Conservation (phyloP, 202 grass and related monocot species). For the Zizania palustris region DNA sequence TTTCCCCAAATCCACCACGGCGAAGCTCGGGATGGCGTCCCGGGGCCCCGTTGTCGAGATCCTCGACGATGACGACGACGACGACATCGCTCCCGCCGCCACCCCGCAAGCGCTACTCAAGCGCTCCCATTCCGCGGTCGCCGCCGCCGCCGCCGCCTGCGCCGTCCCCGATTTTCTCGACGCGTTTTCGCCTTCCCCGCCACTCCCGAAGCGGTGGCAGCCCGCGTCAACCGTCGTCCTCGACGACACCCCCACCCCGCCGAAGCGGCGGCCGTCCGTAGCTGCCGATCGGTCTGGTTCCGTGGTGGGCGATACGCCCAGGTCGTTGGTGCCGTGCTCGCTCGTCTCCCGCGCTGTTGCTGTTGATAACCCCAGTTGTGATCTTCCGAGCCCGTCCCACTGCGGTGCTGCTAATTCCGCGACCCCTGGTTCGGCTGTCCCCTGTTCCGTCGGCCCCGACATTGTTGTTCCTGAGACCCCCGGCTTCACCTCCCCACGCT, state of each 20-base stretch:
- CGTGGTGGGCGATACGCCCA: slow-evolving; percentile 39
- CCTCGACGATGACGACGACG: slow-evolving; percentile 30
- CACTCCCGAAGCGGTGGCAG: slow-evolving; percentile 23
- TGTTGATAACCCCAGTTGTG: background rate
- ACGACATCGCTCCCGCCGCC: background rate
- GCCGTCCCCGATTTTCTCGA: slow-evolving; percentile 35
- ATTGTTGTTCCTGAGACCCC: slow-evolving; percentile 13
- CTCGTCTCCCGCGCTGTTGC: background rate
- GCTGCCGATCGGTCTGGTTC: background rate
- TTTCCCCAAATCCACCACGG: background rate
- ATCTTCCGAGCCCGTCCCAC: slow-evolving; percentile 9
- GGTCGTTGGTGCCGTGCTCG: slow-evolving; percentile 38
- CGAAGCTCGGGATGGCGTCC: slow-evolving; percentile 29
- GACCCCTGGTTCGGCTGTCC: slow-evolving; percentile 1
- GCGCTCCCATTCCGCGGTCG: slow-evolving; percentile 12
- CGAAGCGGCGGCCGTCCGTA: slow-evolving; percentile 31
- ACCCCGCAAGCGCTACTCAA: slow-evolving; percentile 28
- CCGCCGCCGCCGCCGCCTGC: slow-evolving; percentile 23
- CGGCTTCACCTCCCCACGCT: background rate
- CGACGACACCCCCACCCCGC: slow-evolving; percentile 66
- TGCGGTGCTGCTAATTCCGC: slow-evolving; percentile 2
- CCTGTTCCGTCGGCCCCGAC: background rate
- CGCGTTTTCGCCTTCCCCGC: slow-evolving; percentile 40
- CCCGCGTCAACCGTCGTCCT: slow-evolving; percentile 38
- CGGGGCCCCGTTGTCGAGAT: slow-evolving; percentile 38